These are phyloP conservation scores for Hypericum androsaemum DNA, from an alignment of 345 rosid genomes.

Conservation along the genomic window DNA sequence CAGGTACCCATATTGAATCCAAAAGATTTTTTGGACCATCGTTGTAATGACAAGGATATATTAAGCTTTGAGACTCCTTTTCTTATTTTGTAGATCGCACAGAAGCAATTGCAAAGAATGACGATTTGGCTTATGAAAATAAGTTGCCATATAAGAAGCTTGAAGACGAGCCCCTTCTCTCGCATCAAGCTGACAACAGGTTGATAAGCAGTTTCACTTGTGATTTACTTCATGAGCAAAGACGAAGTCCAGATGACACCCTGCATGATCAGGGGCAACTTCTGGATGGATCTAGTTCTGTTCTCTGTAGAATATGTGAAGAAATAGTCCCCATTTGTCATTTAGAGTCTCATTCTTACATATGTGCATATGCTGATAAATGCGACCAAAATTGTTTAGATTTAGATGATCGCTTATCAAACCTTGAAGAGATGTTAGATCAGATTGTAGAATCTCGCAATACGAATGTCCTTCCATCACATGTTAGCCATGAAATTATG, in stretches of 20 bases:
- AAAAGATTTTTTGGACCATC: constrained; percentile 21
- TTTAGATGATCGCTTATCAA: constrained; percentile 59
- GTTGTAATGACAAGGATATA: constrained; percentile 16
- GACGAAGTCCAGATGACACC: constrained; percentile 6
- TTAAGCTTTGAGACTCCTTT: constrained; percentile 20
- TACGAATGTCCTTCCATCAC: constrained; percentile 33
- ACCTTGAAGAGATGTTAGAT: constrained; percentile 67
- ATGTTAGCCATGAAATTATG: constrained; percentile 47
- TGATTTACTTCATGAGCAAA: constrained; percentile 30
- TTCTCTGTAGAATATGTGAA: constrained; percentile 75
- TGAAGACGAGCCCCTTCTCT: constrained; percentile 17
- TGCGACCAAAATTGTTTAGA: constrained; percentile 61
- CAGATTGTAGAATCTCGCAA: constrained; percentile 55
- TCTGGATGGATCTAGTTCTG: constrained; percentile 40
- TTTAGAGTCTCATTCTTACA: constrained; percentile 73
- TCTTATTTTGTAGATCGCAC: constrained; percentile 18
- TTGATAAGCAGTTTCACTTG: constrained; percentile 9
- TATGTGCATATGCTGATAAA: constrained; percentile 84
- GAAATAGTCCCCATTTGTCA: constrained; percentile 55
- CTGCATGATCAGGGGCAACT: constrained; percentile 14
- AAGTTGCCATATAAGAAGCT: constrained; percentile 23
- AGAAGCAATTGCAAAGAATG: constrained; percentile 22
- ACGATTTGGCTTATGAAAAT: constrained; percentile 21
- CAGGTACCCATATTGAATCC: constrained; percentile 22
- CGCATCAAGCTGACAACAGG: constrained; percentile 21